Conservation (phyloP, 306 rosid species). For the Lupinus albus region DNA sequence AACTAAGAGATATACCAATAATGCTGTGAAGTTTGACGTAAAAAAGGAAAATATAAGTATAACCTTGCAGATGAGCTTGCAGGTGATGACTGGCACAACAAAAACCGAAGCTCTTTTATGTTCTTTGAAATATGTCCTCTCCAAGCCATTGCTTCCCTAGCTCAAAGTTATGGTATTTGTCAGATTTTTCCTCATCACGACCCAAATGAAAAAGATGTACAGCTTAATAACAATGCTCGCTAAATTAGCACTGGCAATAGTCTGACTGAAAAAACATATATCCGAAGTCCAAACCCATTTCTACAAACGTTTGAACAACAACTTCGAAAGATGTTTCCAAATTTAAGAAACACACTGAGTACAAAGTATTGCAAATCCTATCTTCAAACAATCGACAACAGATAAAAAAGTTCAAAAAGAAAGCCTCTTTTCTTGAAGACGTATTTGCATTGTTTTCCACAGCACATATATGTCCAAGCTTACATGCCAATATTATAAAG, state of each 20-base stretch:
- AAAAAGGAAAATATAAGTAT: conserved; percentile 24
- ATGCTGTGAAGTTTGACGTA: not conserved
- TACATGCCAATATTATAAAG: not conserved
- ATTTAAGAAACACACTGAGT: not conserved
- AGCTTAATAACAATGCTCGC: not conserved
- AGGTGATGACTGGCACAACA: conserved; percentile 89
- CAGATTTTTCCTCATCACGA: conserved; percentile 33
- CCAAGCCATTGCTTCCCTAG: conserved; percentile 75
- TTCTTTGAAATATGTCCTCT: conserved; percentile 72
- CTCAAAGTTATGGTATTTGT: conserved; percentile 31
- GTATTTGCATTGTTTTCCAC: conserved; percentile 1
- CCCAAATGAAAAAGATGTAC: conserved; percentile 5
- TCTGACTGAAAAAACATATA: conserved; percentile 1
- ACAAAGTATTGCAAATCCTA: conserved; percentile 1
- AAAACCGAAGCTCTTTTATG: conserved; percentile 85
- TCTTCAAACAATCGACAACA: conserved; percentile 4
- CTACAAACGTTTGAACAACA: not conserved
- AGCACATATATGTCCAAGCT: not conserved
- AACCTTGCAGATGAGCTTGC: conserved; percentile 87
- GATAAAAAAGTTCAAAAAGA: not conserved
- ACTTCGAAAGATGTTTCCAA: conserved; percentile 13
- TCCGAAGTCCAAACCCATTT: not conserved
- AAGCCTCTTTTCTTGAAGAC: not conserved
- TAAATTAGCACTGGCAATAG: not conserved
- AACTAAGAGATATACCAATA: not conserved